phyloP scores from a whole-genome alignment of 1,284 basidiomycete species.

The Melampsora larici-populina region DNA sequence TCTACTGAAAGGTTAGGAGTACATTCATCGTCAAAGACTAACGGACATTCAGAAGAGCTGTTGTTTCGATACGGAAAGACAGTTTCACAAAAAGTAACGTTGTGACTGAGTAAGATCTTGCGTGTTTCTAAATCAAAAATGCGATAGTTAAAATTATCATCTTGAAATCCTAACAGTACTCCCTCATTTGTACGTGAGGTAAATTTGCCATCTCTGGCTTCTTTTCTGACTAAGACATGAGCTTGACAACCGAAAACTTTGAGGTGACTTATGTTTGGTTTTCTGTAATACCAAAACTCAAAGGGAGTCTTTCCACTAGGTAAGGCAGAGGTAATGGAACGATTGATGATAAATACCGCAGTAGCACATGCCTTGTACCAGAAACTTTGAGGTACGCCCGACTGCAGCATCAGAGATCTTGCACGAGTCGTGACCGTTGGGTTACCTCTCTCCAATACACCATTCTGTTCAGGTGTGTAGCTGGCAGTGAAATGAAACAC shows the following conservation, averaged over 20 bases:
- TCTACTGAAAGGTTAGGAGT: background rate
- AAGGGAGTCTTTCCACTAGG: no score
- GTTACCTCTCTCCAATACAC: no score
- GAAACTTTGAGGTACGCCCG: background rate
- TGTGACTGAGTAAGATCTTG: background rate
- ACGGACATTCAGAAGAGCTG: background rate
- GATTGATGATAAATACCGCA: background rate
- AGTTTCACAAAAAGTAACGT: background rate
- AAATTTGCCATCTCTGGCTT: no score
- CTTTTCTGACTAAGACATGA: no score
- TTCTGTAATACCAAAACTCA: no score
- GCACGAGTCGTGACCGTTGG: no score
- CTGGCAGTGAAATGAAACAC: background rate
- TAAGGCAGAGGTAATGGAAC: no score
- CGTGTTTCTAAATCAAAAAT: background rate
- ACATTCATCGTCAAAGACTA: background rate
- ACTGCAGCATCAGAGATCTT: no score
- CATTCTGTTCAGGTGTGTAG: no score
- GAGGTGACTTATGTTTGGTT: no score
- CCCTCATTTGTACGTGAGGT: background rate
- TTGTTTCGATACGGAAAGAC: background rate
- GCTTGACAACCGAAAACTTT: no score
- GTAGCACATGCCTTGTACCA: background rate
- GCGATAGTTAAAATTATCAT: background rate
- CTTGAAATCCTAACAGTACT: background rate